Percentiles rank a stretch among this genome's conserved stretches.
phyloP scores from a whole-genome alignment of 2,329 filamentous ascomycete species.

The Ilyonectria destructans region DNA sequence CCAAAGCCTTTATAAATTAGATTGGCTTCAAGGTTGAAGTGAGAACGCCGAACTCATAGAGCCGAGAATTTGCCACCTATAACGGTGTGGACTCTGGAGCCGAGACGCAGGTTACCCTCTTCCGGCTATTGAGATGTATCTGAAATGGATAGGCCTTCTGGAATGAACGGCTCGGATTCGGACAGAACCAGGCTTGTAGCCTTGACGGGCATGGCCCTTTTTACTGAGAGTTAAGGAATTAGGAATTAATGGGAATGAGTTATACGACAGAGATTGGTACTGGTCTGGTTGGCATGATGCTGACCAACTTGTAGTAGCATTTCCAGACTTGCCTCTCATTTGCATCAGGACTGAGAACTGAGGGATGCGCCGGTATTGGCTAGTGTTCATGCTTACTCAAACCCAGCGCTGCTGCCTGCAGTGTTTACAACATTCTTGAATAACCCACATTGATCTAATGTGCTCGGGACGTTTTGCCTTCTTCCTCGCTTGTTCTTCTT shows the following conservation, averaged over 20 bases:
- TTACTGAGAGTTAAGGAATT: background rate
- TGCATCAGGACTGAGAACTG: too few species aligned
- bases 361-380: too few species aligned
- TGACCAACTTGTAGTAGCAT: too few species aligned
- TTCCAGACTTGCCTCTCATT: too few species aligned
- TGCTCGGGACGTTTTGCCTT: too few species aligned
- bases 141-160: background rate
- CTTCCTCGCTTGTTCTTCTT: too few species aligned
- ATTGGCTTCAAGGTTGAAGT: background rate
- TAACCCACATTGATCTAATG: too few species aligned
- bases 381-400: too few species aligned
- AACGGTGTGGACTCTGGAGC: background rate
- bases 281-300: too few species aligned
- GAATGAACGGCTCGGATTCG: background rate
- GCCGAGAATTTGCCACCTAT: background rate
- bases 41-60: background rate
- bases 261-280: background rate
- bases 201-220: background rate
- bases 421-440: too few species aligned
- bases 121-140: background rate
- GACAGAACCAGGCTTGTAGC: background rate
- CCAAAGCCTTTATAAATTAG: conserved; percentile 6
- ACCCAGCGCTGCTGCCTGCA: too few species aligned
- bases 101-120: background rate
- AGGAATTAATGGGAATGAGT: background rate